Evolutionary conservation across 768 basidiomycete genomes (phyloP).

Genomic region (Mycena rebaudengoi): DNA sequence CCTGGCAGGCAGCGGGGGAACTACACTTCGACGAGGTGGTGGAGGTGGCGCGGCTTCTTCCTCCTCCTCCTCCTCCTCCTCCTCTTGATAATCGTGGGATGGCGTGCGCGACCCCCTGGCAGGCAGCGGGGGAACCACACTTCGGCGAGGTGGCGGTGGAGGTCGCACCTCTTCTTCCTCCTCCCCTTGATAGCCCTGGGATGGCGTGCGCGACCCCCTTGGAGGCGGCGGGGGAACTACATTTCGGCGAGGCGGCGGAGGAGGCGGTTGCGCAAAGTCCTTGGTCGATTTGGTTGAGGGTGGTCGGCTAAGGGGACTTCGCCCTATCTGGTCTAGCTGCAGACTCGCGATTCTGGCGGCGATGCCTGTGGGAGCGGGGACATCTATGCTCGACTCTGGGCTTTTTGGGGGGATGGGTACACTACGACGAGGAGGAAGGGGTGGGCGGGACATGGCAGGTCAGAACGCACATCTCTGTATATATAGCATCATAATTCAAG

Average conservation of each 20-base stretch:
- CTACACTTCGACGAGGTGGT: not conserved
- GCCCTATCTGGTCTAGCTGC: slow-evolving; percentile 34
- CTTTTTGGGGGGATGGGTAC: slow-evolving; percentile 32
- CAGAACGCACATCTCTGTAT: too few relatives aligned
- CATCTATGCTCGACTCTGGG: not conserved
- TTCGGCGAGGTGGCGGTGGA: slow-evolving; percentile 33
- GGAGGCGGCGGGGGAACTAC: not conserved
- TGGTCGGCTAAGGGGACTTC: slow-evolving; percentile 18
- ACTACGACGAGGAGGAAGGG: slow-evolving; percentile 37
- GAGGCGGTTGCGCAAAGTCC: not conserved
- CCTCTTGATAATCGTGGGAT: too few relatives aligned
- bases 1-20: too few relatives aligned
- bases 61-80: too few relatives aligned
- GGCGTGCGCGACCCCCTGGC: too few relatives aligned
- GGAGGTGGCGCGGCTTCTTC: not conserved
- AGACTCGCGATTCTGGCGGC: slow-evolving; percentile 43
- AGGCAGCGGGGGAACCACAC: too few relatives aligned
- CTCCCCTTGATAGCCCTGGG: too few relatives aligned
- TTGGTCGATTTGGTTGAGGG: not conserved
- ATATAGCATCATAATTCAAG: too few relatives aligned
- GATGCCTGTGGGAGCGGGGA: slow-evolving; percentile 27
- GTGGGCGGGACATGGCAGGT: too few relatives aligned
- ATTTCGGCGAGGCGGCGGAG: not conserved
- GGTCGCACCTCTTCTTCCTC: slow-evolving; percentile 32
- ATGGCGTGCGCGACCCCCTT: too few relatives aligned